These are phyloP conservation scores for Annulohypoxylon truncatum DNA, from an alignment of 2,329 filamentous ascomycete genomes.

Conservation along the genomic window DNA sequence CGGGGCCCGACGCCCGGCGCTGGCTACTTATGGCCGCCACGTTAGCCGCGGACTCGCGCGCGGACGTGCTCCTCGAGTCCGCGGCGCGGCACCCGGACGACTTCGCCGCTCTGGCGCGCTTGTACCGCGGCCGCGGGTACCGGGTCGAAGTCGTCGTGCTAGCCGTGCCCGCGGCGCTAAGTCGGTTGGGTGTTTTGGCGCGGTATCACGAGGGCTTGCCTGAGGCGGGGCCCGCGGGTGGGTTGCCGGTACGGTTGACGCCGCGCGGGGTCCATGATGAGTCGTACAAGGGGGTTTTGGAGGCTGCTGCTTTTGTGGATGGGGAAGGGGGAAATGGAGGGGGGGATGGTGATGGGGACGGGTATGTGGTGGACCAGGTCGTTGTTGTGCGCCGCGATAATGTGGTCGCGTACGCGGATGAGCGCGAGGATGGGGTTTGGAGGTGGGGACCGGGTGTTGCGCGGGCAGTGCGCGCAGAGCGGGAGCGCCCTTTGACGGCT, in stretches of 20 bases:
- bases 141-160: slow-evolving; percentile 55
- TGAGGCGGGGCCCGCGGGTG: slow-evolving; percentile 50
- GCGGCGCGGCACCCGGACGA: slow-evolving; percentile 59
- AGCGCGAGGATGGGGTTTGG: slow-evolving; percentile 18
- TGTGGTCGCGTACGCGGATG: slow-evolving; percentile 50
- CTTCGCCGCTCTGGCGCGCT: slow-evolving; percentile 52
- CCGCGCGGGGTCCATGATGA: slow-evolving; percentile 59
- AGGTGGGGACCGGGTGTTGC: slow-evolving; percentile 33
- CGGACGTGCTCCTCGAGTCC: slow-evolving; percentile 58
- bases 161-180: slow-evolving; percentile 57
- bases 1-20: slow-evolving; percentile 55
- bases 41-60: slow-evolving; percentile 48
- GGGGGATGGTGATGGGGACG: no score
- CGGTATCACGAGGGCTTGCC: slow-evolving; percentile 53
- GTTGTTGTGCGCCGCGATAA: slow-evolving; percentile 55
- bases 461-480: slow-evolving; percentile 45
- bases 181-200: slow-evolving; percentile 56
- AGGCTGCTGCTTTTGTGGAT: slow-evolving; percentile 55
- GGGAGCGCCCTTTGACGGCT: slow-evolving; percentile 46
- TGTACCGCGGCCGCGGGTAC: slow-evolving; percentile 53
- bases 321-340: background rate
- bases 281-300: slow-evolving; percentile 55
- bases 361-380: slow-evolving; percentile 50
- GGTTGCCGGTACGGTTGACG: slow-evolving; percentile 56
- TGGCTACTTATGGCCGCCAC: slow-evolving; percentile 58